Evolutionary conservation across 2,329 filamentous ascomycete species (phyloP).

Genomic region (Xylariales sp.): DNA sequence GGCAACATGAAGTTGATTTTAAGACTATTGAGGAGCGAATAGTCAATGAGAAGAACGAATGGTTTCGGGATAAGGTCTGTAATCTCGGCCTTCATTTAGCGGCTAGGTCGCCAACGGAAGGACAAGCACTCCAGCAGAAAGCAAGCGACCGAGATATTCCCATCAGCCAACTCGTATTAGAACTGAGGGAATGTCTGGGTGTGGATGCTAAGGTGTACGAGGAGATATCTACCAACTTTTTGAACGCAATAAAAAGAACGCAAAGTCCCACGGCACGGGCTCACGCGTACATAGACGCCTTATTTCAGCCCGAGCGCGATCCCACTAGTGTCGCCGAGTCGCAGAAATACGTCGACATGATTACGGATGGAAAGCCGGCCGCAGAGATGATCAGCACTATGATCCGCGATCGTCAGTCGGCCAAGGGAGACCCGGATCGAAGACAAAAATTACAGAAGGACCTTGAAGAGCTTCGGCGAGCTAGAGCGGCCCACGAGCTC

Average conservation of each 20-base stretch:
- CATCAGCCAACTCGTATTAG: conserved; percentile 44
- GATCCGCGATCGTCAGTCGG: conserved; percentile 49
- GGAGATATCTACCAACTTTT: conserved; percentile 49
- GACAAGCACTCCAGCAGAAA: conserved; percentile 45
- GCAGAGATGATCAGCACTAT: conserved; percentile 49
- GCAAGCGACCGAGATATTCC: conserved; percentile 46
- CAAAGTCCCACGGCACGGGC: conserved; percentile 51
- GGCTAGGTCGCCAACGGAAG: conserved; percentile 42
- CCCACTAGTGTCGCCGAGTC: conserved; percentile 46
- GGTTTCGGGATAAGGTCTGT: conserved; percentile 58
- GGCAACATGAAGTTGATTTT: conserved; percentile 57
- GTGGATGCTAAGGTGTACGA: conserved; percentile 40
- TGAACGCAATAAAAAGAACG: conserved; percentile 49
- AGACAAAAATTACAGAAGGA: conserved; percentile 52
- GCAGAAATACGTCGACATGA: conserved; percentile 56
- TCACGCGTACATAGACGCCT: conserved; percentile 55
- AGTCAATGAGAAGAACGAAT: conserved; percentile 62
- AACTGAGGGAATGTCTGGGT: conserved; percentile 43
- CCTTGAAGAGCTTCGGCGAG: conserved; percentile 60
- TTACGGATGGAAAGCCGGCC: conserved; percentile 47
- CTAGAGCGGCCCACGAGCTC: conserved; percentile 57
- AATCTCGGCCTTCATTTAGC: conserved; percentile 46
- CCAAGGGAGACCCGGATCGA: conserved; percentile 51
- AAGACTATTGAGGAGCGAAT: conserved; percentile 62
- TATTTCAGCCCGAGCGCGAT: conserved; percentile 56